Evolutionary conservation across 73 alveolate genomes (phyloP), one percentile per base, ranked within the genome.

Genomic region (Stentor roeselii): DNA sequence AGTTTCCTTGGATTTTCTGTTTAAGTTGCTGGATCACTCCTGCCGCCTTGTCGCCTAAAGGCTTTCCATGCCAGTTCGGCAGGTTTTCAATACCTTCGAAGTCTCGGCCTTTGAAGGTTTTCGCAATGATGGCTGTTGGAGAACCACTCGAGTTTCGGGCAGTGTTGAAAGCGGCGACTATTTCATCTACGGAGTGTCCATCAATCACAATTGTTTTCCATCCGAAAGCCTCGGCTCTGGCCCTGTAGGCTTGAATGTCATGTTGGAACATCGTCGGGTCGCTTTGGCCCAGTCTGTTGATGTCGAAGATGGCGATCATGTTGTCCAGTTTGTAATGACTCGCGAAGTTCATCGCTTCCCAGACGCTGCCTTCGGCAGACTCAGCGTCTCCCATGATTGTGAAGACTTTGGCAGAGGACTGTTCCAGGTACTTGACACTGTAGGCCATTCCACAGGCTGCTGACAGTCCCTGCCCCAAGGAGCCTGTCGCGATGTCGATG

Each of bases 301-400:
- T 91, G 75, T 92, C 97, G 14, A 92, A 92, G 0, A 92, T 88
- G 67, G 93, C 94, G 39, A 91, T 85, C 31, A 92, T 39, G 80
- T 92, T 92, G 60, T 92, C 93, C 39, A 92, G 89, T 82, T 92
- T 87, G 84, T 92, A 90, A 84, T 75, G 59, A 36, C 90, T 59
- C 32, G 97, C 95, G 60, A 92, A 92, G 84, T 89, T 82, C 42
- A 92, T 83, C 27, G 97, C 97, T 87, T 92, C 97, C 97, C 97
- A 92, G 39, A 86, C 84, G 42, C 93, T 82, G 30, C 94, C 94
- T 87, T 92, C 97, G 30, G 95, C 93, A 42, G 75, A 80, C 61
- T 92, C 97, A n/a, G 93, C 97, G 82, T 92, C 97, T 42, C 97
- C 97, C 37, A 75, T 42, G 11, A 92, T 35, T 21, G 86, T 80